These are phyloP conservation scores for Pseudozyma sp. DNA, from an alignment of 1,284 basidiomycete species.

Conservation along the genomic window DNA sequence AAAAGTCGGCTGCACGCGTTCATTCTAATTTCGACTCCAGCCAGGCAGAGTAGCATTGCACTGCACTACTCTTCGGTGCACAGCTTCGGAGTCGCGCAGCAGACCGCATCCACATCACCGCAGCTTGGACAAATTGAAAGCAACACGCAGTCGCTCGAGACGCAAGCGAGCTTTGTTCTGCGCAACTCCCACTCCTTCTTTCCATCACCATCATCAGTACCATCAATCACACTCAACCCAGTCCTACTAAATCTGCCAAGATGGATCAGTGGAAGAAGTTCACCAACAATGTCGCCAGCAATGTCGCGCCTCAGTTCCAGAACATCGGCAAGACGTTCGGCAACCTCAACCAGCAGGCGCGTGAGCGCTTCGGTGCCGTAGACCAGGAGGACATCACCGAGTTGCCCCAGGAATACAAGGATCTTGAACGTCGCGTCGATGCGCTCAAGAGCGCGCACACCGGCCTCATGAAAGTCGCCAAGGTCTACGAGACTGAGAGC, in stretches of 20 bases:
- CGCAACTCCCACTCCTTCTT: neutral
- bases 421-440: constrained; percentile 93
- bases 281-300: constrained; percentile 60
- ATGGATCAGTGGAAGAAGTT: constrained; percentile 80
- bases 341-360: constrained; percentile 75
- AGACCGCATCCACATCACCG: constrained; percentile 1
- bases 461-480: constrained; percentile 77
- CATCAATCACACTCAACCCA: neutral
- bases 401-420: constrained; percentile 83
- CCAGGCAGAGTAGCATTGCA: neutral
- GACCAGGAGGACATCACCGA: constrained; percentile 94
- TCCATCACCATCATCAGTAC: neutral
- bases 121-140: constrained; percentile 14
- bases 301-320: constrained; percentile 64
- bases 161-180: neutral
- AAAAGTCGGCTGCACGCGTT: constrained; percentile 2
- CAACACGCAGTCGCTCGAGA: constrained; percentile 14
- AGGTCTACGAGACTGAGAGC: constrained; percentile 62
- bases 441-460: constrained; percentile 82
- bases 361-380: constrained; percentile 88
- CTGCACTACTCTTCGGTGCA: constrained; percentile 11
- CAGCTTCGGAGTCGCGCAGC: constrained; percentile 7
- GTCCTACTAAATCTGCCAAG: constrained; percentile 37
- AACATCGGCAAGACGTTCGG: constrained; percentile 85
- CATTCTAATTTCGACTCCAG: neutral